Conservation (phyloP, 2,329 filamentous ascomycete species). For the Fusarium metavorans region DNA sequence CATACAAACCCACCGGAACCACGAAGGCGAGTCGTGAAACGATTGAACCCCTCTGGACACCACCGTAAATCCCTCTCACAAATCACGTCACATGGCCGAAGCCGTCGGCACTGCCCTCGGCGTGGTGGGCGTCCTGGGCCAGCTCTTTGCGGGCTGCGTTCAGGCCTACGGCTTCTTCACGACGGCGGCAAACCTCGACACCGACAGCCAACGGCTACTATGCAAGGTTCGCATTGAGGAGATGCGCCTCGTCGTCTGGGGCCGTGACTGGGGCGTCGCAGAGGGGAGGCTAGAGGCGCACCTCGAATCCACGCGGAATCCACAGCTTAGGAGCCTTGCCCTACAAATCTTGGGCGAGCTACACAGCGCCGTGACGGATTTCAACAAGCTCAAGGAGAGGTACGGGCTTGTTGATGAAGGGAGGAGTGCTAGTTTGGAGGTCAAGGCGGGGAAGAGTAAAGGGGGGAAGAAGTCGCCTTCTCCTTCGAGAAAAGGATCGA, state of each 20-base stretch:
- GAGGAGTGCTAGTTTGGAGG: constrained; percentile 16
- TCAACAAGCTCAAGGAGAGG: constrained; percentile 54
- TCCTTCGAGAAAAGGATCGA: constrained; percentile 40
- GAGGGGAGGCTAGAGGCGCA: constrained; percentile 59
- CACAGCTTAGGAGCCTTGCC: constrained; percentile 54
- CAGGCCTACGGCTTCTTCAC: constrained; percentile 60
- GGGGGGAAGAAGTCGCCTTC: constrained; percentile 29
- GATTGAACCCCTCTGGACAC: background rate
- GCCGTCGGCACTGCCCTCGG: constrained; percentile 57
- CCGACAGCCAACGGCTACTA: constrained; percentile 56
- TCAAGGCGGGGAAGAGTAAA: constrained; percentile 20
- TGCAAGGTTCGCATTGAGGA: constrained; percentile 64
- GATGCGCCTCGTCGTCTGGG: constrained; percentile 61
- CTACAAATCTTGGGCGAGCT: constrained; percentile 57
- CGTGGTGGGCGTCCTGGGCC: constrained; percentile 58
- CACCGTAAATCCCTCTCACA: background rate
- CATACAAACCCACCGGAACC: background rate
- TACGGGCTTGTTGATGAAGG: constrained; percentile 55
- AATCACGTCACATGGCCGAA: constrained; percentile 48
- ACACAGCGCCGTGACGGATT: constrained; percentile 59
- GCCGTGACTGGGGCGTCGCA: constrained; percentile 60
- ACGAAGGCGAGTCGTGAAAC: background rate
- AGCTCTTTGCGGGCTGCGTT: constrained; percentile 61
- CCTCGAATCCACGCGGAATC: constrained; percentile 52
- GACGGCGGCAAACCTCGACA: constrained; percentile 55